A percentile compares a stretch with the other conserved stretches of the same genome.
Evolutionary conservation across 1,284 basidiomycete species (phyloP).

Genomic region (Ganoderma lingzhi): DNA sequence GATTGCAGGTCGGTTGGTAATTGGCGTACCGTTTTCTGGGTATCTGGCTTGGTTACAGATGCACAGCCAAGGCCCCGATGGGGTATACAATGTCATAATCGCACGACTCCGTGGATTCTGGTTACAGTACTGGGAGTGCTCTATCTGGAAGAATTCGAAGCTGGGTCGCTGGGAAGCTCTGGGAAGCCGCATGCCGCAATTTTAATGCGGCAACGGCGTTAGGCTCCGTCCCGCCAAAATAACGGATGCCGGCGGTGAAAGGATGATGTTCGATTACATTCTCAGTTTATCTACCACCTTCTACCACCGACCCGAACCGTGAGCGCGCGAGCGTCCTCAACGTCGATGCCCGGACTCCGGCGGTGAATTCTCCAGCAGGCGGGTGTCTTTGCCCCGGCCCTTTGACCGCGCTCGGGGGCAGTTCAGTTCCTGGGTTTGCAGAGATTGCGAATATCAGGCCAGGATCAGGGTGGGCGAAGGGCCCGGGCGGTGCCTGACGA

Average conservation of each 20-base stretch:
- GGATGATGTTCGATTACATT: slow-evolving; percentile 8
- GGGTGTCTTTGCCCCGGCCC: slow-evolving; percentile 7
- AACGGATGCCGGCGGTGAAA: slow-evolving; percentile 31
- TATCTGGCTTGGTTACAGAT: slow-evolving; percentile 19
- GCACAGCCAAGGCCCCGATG: slow-evolving; percentile 11
- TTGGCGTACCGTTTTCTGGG: slow-evolving; percentile 15
- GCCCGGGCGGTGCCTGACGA: slow-evolving; percentile 31
- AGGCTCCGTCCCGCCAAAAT: slow-evolving; percentile 22
- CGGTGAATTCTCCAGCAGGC: slow-evolving; percentile 9
- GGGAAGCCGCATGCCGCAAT: slow-evolving; percentile 15
- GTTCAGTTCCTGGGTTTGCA: slow-evolving; percentile 26
- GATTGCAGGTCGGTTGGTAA: background rate
- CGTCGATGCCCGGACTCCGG: slow-evolving; percentile 1
- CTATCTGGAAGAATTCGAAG: slow-evolving; percentile 25
- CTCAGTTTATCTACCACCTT: background rate
- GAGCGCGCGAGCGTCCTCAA: background rate
- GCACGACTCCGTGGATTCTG: slow-evolving; percentile 4
- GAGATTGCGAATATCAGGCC: slow-evolving; percentile 19
- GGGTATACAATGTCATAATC: slow-evolving; percentile 2
- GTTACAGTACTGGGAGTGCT: slow-evolving; percentile 9
- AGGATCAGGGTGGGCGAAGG: slow-evolving; percentile 22
- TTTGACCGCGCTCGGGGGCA: slow-evolving; percentile 10
- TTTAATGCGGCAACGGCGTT: slow-evolving; percentile 27
- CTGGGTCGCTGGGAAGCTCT: slow-evolving; percentile 15
- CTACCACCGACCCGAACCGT: background rate